Evolutionary conservation across 495 filamentous ascomycete genomes (phyloP).

Genomic region (Hyphodiscus hymeniophilus): DNA sequence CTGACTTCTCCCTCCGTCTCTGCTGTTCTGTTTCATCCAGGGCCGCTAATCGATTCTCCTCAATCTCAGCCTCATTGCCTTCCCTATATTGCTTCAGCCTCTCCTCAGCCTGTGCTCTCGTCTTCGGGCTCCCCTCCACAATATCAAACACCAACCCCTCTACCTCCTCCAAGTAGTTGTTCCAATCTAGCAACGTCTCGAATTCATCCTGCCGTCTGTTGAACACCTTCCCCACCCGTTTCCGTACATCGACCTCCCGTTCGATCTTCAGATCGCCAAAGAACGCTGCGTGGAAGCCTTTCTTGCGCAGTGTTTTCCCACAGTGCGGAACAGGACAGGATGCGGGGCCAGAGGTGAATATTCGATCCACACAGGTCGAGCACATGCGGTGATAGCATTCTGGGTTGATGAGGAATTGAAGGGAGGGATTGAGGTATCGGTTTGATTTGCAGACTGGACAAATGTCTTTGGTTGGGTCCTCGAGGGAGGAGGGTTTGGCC

Average conservation of each 20-base stretch:
- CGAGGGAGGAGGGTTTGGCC: neutral
- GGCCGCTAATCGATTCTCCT: slow-evolving; percentile 59
- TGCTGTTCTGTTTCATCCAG: slow-evolving; percentile 56
- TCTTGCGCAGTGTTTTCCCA: slow-evolving; percentile 72
- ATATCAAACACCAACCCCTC: slow-evolving; percentile 88
- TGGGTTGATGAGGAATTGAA: slow-evolving; percentile 91
- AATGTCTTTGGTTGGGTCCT: slow-evolving; percentile 51
- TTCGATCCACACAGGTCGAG: slow-evolving; percentile 83
- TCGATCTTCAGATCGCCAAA: slow-evolving; percentile 88
- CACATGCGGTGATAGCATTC: slow-evolving; percentile 99
- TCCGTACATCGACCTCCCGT: slow-evolving; percentile 87
- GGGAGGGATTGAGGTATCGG: slow-evolving; percentile 86
- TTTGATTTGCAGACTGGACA: slow-evolving; percentile 96
- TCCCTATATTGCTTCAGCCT: slow-evolving; percentile 58
- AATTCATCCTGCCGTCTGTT: slow-evolving; percentile 91
- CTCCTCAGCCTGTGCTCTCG: slow-evolving; percentile 52
- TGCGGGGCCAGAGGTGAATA: slow-evolving; percentile 84
- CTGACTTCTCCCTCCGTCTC: slow-evolving; percentile 48
- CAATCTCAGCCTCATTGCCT: slow-evolving; percentile 61
- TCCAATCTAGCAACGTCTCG: slow-evolving; percentile 67
- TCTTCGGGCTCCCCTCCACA: slow-evolving; percentile 59
- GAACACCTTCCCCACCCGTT: slow-evolving; percentile 71
- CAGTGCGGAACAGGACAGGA: slow-evolving; percentile 87
- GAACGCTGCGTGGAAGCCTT: slow-evolving; percentile 75
- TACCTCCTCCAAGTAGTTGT: slow-evolving; percentile 90